Base-by-base conservation (phyloP, 176 grass and related monocot species). In the Metroxylon sagu region DNA sequence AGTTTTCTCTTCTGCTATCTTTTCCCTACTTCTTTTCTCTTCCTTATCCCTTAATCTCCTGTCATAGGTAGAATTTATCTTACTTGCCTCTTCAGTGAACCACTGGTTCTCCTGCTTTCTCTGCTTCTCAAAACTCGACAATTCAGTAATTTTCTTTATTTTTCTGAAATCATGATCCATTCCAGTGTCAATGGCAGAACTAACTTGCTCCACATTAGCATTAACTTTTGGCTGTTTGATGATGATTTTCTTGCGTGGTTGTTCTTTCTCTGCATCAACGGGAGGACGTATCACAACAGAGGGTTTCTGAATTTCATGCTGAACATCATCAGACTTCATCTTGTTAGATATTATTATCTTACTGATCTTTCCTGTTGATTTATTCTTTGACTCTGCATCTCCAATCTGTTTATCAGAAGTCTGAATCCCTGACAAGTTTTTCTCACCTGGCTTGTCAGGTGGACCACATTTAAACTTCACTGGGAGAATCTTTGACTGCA, bases 261-360 rank as follows among this genome's bases (percentile, higher is more conserved):
- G 67, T 51, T 79, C 76, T 30, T 85, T 87, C 31, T 86, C 75
- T 26, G 66, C 62, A 67, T 96, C 87, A 79, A 72, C 80, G 75
- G 84, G 84, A 66, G 81, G 86, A 3, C 86, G 75, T 73, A 97
- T 85, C 56, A 90, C 73, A 52, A 90, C 79, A 69, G 87, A 85
- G 26, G 83, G 86, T 71, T 83, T 90, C 48, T 79, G 84, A 73
- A 71, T 88, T 31, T 85, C 78, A 59, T 70, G 78, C 25, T 56
- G 80, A 73, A 71, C 62, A 67, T 85, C 87, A 49, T 91, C 93
- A 60, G 62, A 71, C 31, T 78, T 96, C 5, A 30, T 68, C 78
- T 88, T 97, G 74, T 69, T 91, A 29, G 81, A 90, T 79, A 97
- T 91, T 83, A 88, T 80, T 61, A 97, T 77, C 66, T 85, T 97